Conservation (phyloP, 768 basidiomycete species). For the Leccinum rimulosum region DNA sequence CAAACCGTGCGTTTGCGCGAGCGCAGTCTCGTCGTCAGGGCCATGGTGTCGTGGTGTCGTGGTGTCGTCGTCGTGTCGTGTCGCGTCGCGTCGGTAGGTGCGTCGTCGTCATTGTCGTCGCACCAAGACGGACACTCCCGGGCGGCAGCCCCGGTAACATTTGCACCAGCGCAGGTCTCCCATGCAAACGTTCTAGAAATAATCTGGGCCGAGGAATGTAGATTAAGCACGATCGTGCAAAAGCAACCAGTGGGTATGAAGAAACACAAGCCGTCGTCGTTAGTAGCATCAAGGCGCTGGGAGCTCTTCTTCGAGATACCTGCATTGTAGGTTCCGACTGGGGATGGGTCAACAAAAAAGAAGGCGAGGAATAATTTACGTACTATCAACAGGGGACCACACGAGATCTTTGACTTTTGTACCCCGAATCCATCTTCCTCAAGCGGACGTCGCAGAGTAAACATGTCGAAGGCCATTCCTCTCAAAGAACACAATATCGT, state of each 20-base stretch:
- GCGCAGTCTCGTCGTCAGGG: too few species aligned
- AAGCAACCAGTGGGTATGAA: not conserved
- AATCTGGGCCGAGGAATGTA: constrained; percentile 40
- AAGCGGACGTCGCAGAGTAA: constrained; percentile 49
- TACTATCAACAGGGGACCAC: constrained; percentile 88
- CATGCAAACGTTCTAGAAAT: constrained; percentile 67
- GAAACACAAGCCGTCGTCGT: constrained; percentile 63
- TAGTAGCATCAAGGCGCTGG: constrained; percentile 56
- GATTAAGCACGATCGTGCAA: constrained; percentile 6
- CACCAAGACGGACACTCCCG: too few species aligned
- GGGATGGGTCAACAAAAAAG: constrained; percentile 3
- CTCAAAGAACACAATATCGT: constrained; percentile 94
- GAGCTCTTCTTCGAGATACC: constrained; percentile 94
- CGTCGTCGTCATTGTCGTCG: too few species aligned
- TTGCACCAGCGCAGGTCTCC: constrained; percentile 77
- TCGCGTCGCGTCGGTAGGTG: too few species aligned
- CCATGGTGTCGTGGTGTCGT: too few species aligned
- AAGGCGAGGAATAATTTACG: not conserved
- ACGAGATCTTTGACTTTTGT: constrained; percentile 67
- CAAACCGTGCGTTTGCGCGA: too few species aligned
- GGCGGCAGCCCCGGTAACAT: constrained; percentile 45
- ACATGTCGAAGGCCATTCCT: constrained; percentile 92
- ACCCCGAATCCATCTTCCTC: constrained; percentile 52
- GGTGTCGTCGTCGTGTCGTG: too few species aligned
- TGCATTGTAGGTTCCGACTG: constrained; percentile 25